Conservation (phyloP, 2,329 filamentous ascomycete species). For the Triangularia verruculosa region DNA sequence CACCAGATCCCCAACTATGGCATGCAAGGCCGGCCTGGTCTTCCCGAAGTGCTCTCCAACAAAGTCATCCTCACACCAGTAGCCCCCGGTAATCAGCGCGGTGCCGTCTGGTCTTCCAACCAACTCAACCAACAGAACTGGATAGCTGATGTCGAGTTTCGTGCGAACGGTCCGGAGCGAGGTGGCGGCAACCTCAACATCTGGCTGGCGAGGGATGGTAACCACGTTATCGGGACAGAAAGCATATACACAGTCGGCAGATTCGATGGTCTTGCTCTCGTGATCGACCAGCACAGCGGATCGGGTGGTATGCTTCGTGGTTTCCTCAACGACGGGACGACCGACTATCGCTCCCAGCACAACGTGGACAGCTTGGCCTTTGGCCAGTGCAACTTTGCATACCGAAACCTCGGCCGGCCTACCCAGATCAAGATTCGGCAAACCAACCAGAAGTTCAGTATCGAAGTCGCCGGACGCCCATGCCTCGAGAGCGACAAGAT, state of each 20-base stretch:
- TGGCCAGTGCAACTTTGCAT: slow-evolving; percentile 85
- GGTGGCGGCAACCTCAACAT: slow-evolving; percentile 88
- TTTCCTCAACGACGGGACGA: slow-evolving; percentile 88
- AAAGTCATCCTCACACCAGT: slow-evolving; percentile 89
- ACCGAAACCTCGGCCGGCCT: slow-evolving; percentile 85
- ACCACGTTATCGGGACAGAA: slow-evolving; percentile 61
- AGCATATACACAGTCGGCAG: slow-evolving; percentile 81
- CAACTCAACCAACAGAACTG: slow-evolving; percentile 65
- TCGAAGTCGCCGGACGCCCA: slow-evolving; percentile 72
- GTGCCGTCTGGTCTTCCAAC: slow-evolving; percentile 74
- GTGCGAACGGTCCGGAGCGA: slow-evolving; percentile 79
- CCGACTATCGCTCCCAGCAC: slow-evolving; percentile 72
- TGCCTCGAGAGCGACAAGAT: slow-evolving; percentile 87
- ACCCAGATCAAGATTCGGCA: slow-evolving; percentile 74
- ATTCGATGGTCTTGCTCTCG: slow-evolving; percentile 88
- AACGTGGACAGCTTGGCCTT: slow-evolving; percentile 85
- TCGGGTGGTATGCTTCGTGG: slow-evolving; percentile 77
- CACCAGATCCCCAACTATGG: slow-evolving; percentile 53
- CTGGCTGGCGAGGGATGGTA: slow-evolving; percentile 77
- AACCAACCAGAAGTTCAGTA: slow-evolving; percentile 63
- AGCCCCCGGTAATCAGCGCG: slow-evolving; percentile 78
- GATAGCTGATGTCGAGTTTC: slow-evolving; percentile 82
- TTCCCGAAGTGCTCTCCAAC: slow-evolving; percentile 73
- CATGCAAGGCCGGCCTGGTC: slow-evolving; percentile 51
- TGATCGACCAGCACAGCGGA: slow-evolving; percentile 80